Conservation (phyloP, 352 stramenopile species). For the Pseudoperonospora humuli region DNA sequence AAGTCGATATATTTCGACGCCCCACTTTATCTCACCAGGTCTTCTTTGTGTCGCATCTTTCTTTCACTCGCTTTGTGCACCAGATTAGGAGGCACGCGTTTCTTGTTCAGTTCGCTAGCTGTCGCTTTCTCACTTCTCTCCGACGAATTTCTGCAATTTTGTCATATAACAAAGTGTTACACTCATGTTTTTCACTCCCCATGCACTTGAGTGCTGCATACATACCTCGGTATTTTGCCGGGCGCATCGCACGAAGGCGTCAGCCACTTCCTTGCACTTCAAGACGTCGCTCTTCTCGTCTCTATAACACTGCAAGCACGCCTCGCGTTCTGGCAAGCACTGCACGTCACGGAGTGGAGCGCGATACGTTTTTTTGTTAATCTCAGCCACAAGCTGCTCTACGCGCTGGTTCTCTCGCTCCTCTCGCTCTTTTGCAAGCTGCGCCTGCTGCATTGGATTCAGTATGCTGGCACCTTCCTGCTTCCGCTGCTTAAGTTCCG, state of each 20-base stretch:
- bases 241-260: slow-evolving; percentile 76
- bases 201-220: not conserved
- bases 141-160: slow-evolving; percentile 51
- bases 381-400: slow-evolving; percentile 63
- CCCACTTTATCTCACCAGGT: not conserved
- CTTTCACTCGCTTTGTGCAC: slow-evolving; percentile 3
- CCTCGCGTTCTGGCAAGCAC: slow-evolving; percentile 67
- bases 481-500: slow-evolving; percentile 39
- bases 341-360: slow-evolving; percentile 75
- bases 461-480: slow-evolving; percentile 1
- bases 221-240: slow-evolving; percentile 73
- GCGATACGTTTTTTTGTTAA: slow-evolving; percentile 81
- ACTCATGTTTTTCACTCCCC: not conserved
- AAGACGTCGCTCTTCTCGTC: slow-evolving; percentile 73
- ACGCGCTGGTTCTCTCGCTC: slow-evolving; percentile 56
- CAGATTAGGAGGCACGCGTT: too few species aligned
- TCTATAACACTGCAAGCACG: slow-evolving; percentile 83
- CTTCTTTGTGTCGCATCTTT: slow-evolving; percentile 17
- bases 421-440: slow-evolving; percentile 66
- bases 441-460: slow-evolving; percentile 40
- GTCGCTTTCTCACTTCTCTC: slow-evolving; percentile 47
- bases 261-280: slow-evolving; percentile 79
- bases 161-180: slow-evolving; percentile 1
- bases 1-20: too few species aligned
- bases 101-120: too few species aligned